These are phyloP conservation scores for Cladosporium sp. DNA, from an alignment of 2,329 filamentous ascomycete genomes.

Conservation along the genomic window DNA sequence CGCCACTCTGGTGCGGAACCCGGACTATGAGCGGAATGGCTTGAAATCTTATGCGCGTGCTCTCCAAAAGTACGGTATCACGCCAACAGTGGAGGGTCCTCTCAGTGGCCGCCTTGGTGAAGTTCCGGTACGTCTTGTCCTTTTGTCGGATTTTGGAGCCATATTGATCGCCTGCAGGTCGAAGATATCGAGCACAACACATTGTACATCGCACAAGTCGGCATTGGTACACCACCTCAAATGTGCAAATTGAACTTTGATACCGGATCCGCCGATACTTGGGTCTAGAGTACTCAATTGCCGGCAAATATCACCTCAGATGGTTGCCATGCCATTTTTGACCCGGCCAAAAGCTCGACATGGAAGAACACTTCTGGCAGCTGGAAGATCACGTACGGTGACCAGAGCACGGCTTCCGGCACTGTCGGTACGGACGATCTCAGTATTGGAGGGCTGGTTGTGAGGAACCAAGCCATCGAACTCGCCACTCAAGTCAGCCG, in stretches of 20 bases:
- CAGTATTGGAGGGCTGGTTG: conserved; percentile 56
- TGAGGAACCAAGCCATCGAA: conserved; percentile 62
- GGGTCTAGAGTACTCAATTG: conserved; percentile 37
- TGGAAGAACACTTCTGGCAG: conserved; percentile 43
- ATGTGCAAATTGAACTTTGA: conserved; percentile 54
- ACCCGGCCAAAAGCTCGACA: conserved; percentile 58
- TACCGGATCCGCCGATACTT: conserved; percentile 66
- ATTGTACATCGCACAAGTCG: conserved; percentile 60
- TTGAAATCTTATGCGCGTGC: conserved; percentile 25
- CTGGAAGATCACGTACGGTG: conserved; percentile 67
- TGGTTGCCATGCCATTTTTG: conserved; percentile 51
- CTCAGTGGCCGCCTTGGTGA: not conserved
- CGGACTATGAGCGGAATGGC: conserved; percentile 26
- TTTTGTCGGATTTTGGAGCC: too few relatives aligned
- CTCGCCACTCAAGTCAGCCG: conserved; percentile 56
- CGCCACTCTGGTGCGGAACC: conserved; percentile 22
- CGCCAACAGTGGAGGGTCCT: conserved; percentile 59
- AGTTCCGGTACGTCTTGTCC: not conserved
- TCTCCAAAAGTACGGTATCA: conserved; percentile 45
- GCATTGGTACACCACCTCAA: conserved; percentile 63
- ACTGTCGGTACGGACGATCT: conserved; percentile 61
- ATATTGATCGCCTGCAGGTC: conserved; percentile 5
- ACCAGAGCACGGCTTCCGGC: conserved; percentile 63
- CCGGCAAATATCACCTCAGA: conserved; percentile 32
- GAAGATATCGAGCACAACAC: conserved; percentile 66